Evolutionary conservation across 345 rosid species (phyloP), one percentile per base, ranked within the genome.

Genomic region (Pseudoturritis turrita): DNA sequence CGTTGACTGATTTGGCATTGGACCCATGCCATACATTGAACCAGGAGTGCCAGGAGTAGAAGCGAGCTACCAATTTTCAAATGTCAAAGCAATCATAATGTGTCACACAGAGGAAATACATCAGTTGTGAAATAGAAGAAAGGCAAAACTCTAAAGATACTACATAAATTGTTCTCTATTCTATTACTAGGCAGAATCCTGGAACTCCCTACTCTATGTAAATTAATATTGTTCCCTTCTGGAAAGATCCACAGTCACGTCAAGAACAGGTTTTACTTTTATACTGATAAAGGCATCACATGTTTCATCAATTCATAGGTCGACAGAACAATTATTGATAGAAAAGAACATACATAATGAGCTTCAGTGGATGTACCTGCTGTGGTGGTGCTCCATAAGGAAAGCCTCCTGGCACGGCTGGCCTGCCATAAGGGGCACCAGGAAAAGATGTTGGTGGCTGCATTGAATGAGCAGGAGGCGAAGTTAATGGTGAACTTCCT

Each of bases 1-100:
- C 76, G 71, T 71, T n/a, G 80, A 77, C 47, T 77, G 80, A 58
- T 77, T 77, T 15, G 68, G 62, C 39, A 57, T 22, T 57, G 76
- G 68, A 63, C 62, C 55, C 77, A 58, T 70, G 22, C 72, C 67
- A 70, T 76, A 77, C 10, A 65, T 33, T 18, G 76, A 56, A 64
- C 80, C 72, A 77, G 76, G 50, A 17, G 59, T 49, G 36, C 66
- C 61, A 63, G 76, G 76, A 71, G 77, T 6, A 49, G 80, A 52
- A 71, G 63, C 43, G 14, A 22, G 19, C 80, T 77, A 71, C 72
- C 10, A 47, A 47, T 56, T 62, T 77, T 57, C 36, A 58, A 51
- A 56, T 49, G 19, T 43, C 59, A 77, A 46, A 54, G 51, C 35
- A 45, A 39, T 45, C 36, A 62, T 46, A 19, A 54, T 19, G 52